A percentile compares a stretch with the other conserved stretches of the same genome.
These are phyloP conservation scores for Saccharomyces jurei DNA, from an alignment of 805 yeast species.

Conservation along the genomic window DNA sequence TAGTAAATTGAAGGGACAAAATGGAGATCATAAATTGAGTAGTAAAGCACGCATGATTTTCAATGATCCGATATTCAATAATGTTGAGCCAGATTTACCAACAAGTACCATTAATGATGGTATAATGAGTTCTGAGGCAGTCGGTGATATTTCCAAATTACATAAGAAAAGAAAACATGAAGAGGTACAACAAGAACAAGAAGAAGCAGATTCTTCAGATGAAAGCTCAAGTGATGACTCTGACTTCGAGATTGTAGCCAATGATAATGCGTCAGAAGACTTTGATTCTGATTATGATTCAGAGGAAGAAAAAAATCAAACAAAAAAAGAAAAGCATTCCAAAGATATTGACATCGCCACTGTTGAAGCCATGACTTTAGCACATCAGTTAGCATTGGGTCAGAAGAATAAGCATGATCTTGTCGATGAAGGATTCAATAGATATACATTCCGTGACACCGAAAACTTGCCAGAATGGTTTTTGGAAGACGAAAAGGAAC, in stretches of 20 bases:
- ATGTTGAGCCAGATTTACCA: constrained; percentile 35
- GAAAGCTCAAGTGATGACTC: constrained; percentile 13
- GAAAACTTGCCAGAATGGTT: constrained; percentile 98
- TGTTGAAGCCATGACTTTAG: constrained; percentile 95
- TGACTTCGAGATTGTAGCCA: constrained; percentile 41
- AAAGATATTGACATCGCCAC: constrained; percentile 77
- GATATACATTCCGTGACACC: constrained; percentile 82
- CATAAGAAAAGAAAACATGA: constrained; percentile 13
- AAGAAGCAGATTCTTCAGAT: constrained; percentile 11
- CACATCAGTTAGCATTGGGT: constrained; percentile 90
- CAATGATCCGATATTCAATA: constrained; percentile 46
- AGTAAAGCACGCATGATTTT: constrained; percentile 40
- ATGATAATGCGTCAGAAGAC: constrained; percentile 26
- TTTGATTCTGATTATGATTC: constrained; percentile 41
- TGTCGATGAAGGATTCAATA: constrained; percentile 86
- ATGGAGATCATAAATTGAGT: constrained; percentile 33
- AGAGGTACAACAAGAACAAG: constrained; percentile 11
- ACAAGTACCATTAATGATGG: constrained; percentile 9
- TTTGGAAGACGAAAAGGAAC: constrained; percentile 80
- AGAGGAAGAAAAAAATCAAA: constrained; percentile 44
- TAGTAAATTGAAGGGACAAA: constrained; percentile 45
- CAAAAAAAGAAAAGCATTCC: constrained; percentile 40
- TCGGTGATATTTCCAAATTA: constrained; percentile 14
- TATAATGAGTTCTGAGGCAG: constrained; percentile 12
- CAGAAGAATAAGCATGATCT: constrained; percentile 77